Base-by-base conservation (phyloP, 2,329 filamentous ascomycete species). In the Geosmithia flava region DNA sequence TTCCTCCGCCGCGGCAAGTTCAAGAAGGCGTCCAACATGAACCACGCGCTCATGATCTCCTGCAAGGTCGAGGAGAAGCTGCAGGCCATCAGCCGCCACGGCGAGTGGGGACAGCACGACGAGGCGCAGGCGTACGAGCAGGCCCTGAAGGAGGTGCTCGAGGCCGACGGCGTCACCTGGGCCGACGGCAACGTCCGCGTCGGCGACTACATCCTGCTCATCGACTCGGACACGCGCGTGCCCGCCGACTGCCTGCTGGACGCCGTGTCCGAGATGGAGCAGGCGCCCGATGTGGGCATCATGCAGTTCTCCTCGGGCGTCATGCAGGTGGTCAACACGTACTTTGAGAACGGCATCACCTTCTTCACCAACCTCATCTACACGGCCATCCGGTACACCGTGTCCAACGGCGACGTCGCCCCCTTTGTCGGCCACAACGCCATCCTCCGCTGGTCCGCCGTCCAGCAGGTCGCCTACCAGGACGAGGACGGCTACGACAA, bases 131-230 rank as follows among this genome's bases (percentile, higher is more conserved):
- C 80, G 1, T 88, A 88, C 58, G 75, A 82, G 61, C 64, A 71
- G 56, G 73, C 78, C 51, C 72, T 90, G 42, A 75, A 78, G 54
- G 75, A 83, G 50, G 76, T 83, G 17, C 71, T 90, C 39, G 74
- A 81, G 44, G 78, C 81, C 45, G 73, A 85, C 49, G 80, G 81
- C 17, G 78, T 82, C 27, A 84, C 84, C 27, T 86, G 83, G 84
- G 87, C 87, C 17, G 86, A 88, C 59, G 88, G 87, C 52, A 89
- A 93, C 63, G 83, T 95, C 55, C 85, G 87, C 47, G 71, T 94
- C 20, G 88, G 88, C 49, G 87, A 94, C 65, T 90, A 89, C 63
- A 87, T 90, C 51, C 58, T 67, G 13, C 58, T 90, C 51, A 85
- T 88, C 58, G 84, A 88, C 66, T 88, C 84, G 2, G 85, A 89